Evolutionary conservation across 805 yeast genomes (phyloP).

Genomic region (Kuraishia piskuri): DNA sequence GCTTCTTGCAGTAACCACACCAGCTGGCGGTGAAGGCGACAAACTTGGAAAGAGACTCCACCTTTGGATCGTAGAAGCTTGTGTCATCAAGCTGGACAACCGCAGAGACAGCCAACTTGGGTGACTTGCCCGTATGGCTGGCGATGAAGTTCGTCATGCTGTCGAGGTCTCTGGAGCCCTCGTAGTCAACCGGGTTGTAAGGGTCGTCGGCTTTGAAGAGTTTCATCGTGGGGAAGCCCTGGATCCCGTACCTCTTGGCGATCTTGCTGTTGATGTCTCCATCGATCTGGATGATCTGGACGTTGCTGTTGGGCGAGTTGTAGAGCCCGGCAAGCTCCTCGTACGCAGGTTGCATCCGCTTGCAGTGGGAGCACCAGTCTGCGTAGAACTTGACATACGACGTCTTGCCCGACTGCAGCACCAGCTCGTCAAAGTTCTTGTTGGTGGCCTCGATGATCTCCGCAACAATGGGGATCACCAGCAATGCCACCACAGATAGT

Average conservation of each 20-base stretch:
- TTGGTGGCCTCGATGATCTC: slow-evolving; percentile 36
- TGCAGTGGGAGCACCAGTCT: slow-evolving; percentile 69
- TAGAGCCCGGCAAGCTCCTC: slow-evolving; percentile 36
- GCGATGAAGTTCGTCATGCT: slow-evolving; percentile 42
- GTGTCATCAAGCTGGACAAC: slow-evolving; percentile 19
- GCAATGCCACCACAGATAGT: neutral
- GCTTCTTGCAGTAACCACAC: slow-evolving; percentile 49
- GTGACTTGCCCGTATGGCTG: slow-evolving; percentile 24
- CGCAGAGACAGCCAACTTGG: slow-evolving; percentile 12
- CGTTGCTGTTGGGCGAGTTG: slow-evolving; percentile 18
- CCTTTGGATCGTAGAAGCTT: slow-evolving; percentile 28
- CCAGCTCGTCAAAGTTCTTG: slow-evolving; percentile 44
- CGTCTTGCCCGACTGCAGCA: slow-evolving; percentile 55
- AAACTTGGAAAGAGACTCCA: slow-evolving; percentile 23
- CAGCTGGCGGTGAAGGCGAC: slow-evolving; percentile 53
- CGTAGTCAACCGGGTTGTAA: slow-evolving; percentile 43
- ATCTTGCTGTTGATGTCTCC: slow-evolving; percentile 49
- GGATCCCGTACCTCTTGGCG: slow-evolving; percentile 39
- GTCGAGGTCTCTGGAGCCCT: slow-evolving; percentile 43
- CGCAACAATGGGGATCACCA: slow-evolving; percentile 9
- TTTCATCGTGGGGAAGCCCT: slow-evolving; percentile 60
- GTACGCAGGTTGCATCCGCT: slow-evolving; percentile 45
- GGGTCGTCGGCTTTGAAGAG: slow-evolving; percentile 42
- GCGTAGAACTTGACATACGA: slow-evolving; percentile 72
- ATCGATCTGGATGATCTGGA: slow-evolving; percentile 47